Evolutionary conservation across 495 filamentous ascomycete species (phyloP), one percentile per base, ranked within the genome.

Genomic region (Annulohypoxylon nitens): DNA sequence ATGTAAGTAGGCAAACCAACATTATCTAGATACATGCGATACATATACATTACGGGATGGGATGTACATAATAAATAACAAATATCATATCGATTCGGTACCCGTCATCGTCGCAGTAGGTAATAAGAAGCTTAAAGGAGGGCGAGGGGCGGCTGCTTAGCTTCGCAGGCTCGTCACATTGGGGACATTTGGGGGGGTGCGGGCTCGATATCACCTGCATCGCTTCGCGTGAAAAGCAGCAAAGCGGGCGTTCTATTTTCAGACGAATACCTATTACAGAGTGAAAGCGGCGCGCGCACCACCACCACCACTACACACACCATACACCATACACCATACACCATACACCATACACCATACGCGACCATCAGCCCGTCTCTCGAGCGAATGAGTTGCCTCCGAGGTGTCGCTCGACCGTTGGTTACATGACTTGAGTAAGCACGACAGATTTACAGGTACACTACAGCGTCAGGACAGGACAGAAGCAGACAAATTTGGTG

Each of bases 171-270:
- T 47, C 63, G 68, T 71, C 69, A 75, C 64, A 71, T 72, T 71
- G 61, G 30, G 51, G 30, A 30, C 30, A 30, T 30, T 72, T 71
- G 61, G 30, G 60, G 55, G 23, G 50, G 50, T 25, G 50, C 12
- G 25, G 50, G 14, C 14, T 68, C 63, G 67, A 75, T 75, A 75
- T 75, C 72, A 75, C 72, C 72, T 75, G 72, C 67, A 75, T 75
- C 64, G 72, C 67, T 75, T 75, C 67, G 67, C 72, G 64, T 68
- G 63, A 64, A 60, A 58, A 53, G 25, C n/a, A 70, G 41, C 36
- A 39, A 48, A 25, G 57, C 71, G 47, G 65, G 37, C 43, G 53
- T 67, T 70, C 63, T 70, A 70, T 74, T 74, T 74, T 74, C 43
- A 69, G 67, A 74, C 57, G 57, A 43, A 43, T 20, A 30, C 30